Percentiles rank a stretch among this genome's conserved stretches.
Conservation (phyloP, 2,329 filamentous ascomycete genomes). For the Stromatinia cepivora region DNA sequence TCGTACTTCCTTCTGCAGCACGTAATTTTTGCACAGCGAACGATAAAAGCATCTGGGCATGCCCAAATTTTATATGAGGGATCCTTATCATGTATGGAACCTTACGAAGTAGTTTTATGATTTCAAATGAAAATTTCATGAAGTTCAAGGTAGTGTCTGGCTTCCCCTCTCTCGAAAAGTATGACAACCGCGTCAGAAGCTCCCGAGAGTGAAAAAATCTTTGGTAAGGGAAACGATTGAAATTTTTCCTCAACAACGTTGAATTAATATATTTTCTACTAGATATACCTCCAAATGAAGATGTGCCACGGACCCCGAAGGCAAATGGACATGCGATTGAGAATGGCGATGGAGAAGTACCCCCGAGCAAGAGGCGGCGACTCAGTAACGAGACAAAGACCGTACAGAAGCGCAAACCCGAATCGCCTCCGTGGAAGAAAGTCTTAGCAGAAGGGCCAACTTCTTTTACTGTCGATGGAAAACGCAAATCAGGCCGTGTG, state of each 20-base stretch:
- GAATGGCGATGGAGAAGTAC: conserved; percentile 45
- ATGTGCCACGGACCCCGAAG: conserved; percentile 32
- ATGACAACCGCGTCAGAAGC: conserved; percentile 43
- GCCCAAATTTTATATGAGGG: conserved; percentile 52
- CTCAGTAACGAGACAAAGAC: conserved; percentile 50
- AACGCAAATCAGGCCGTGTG: conserved; percentile 65
- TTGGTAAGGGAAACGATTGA: conserved; percentile 31
- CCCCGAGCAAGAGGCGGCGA: conserved; percentile 66
- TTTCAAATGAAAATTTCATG: conserved; percentile 59
- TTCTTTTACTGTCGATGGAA: conserved; percentile 74
- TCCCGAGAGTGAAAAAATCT: conserved; percentile 38
- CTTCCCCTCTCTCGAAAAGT: conserved; percentile 35
- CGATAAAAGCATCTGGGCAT: conserved; percentile 54
- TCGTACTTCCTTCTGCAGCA: conserved; percentile 21
- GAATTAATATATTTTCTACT: conserved; percentile 26
- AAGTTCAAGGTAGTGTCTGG: conserved; percentile 51
- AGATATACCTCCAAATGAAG: conserved; percentile 34
- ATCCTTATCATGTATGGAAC: conserved; percentile 51
- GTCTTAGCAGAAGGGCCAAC: conserved; percentile 83
- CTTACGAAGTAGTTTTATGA: conserved; percentile 54
- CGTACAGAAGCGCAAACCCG: conserved; percentile 52
- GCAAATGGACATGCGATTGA: conserved; percentile 40
- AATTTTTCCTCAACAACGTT: background rate
- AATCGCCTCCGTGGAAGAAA: conserved; percentile 93
- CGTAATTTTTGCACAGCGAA: conserved; percentile 17